Base-by-base conservation (phyloP, 2,329 filamentous ascomycete genomes). In the Fusarium luffae region DNA sequence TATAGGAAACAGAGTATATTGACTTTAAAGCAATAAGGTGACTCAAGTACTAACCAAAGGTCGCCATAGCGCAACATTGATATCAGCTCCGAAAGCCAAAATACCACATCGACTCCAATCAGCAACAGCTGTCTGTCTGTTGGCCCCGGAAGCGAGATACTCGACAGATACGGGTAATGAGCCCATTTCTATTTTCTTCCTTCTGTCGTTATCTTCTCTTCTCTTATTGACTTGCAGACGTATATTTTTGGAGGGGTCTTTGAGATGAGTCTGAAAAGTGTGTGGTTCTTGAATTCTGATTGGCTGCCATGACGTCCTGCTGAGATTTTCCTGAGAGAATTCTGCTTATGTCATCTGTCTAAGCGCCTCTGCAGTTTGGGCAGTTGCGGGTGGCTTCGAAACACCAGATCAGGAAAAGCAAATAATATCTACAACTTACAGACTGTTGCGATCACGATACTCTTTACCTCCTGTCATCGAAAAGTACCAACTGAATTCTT, bases 21-120 rank as follows among this genome's bases (percentile, higher is more conserved):
- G 54, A 41, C 37, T 30, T 42, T 52, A 65, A 34, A 52, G 41
- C 56, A 54, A 57, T n/a, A 47, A 56, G 52, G 60, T 69, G 49
- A 32, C 59, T 69, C 60, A 47, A 16, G 50, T 63, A 82, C 89
- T 80, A 85, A 94, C 93, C 77, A 86, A 80, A 59, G 94, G 94
- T 77, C 89, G 85, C 96, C 96, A 99, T 42, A 98, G 78, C 44
- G 94, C 95, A 73, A 99, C 87, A 81, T 96, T 96, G 73, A 90
- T 90, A 80, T 97, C 93, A 11, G 94, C 91, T 32, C 96, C 96
- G 82, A 93, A 99, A 30, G 94, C 96, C 56, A 99, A 84, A 46
- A 94, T 78, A 12, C 92, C 92, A 68, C 86, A 82, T 21, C 81
- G 77, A 77, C 92, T 89, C 96, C 96, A 99, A 82, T 98, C 95